phyloP scores from a whole-genome alignment of 2,329 filamentous ascomycete genomes.

The Fusarium luffae region DNA sequence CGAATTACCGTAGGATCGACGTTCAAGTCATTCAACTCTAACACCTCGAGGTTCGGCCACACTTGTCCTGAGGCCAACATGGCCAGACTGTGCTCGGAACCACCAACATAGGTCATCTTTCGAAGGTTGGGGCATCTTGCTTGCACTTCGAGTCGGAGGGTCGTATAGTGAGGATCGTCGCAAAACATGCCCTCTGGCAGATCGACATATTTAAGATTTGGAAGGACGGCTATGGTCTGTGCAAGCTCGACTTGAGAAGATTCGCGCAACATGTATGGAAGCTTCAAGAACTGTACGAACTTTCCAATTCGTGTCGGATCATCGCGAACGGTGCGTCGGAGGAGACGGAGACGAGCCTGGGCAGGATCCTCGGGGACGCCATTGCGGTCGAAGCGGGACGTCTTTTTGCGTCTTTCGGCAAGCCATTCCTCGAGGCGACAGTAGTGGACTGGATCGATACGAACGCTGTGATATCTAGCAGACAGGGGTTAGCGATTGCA shows the following conservation, averaged over 20 bases:
- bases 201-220: constrained; percentile 89
- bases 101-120: constrained; percentile 87
- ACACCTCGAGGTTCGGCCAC: constrained; percentile 77
- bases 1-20: constrained; percentile 78
- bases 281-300: constrained; percentile 82
- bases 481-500: constrained; percentile 21
- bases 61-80: constrained; percentile 71
- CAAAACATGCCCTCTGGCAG: constrained; percentile 88
- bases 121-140: constrained; percentile 83
- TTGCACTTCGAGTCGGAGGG: constrained; percentile 85
- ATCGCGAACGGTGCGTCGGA: constrained; percentile 85
- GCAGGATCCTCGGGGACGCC: constrained; percentile 84
- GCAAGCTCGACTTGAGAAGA: constrained; percentile 86
- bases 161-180: constrained; percentile 79
- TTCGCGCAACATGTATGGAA: constrained; percentile 94
- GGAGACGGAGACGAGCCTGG: constrained; percentile 77
- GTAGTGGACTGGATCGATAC: constrained; percentile 94
- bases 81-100: constrained; percentile 82
- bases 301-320: constrained; percentile 75
- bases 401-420: constrained; percentile 80
- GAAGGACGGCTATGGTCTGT: constrained; percentile 83
- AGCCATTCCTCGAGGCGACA: constrained; percentile 87
- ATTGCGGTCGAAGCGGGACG: constrained; percentile 78
- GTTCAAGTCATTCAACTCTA: constrained; percentile 75
- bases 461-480: constrained; percentile 83